Base-by-base conservation (phyloP, 1,284 basidiomycete genomes). In the Trametes hirsuta region DNA sequence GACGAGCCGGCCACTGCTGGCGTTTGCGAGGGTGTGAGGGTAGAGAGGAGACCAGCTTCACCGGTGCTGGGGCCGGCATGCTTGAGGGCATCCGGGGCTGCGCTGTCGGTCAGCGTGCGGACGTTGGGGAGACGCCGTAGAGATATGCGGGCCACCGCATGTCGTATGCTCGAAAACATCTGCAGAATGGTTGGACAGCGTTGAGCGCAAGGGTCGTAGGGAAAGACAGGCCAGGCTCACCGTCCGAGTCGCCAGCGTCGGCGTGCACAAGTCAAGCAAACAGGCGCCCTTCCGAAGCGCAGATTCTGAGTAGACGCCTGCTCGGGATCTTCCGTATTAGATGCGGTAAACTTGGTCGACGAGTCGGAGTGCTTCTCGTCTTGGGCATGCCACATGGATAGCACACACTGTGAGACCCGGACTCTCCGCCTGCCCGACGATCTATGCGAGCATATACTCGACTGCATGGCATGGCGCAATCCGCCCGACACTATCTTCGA, bases 111-210 rank as follows among this genome's bases (percentile, higher is more conserved):
- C 30, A 65, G 30, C 18, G 56, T 53, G 36, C 64, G 61, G 34
- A 59, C 25, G 47, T 46, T 44, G 42, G 47, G 40, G 22, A 34
- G 25, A n/a, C 53, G 64, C n/a, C 61, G 58, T 25, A 54, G 49
- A 11, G 63, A 50, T 10, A 36, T 34, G 15, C 64, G 46, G 18
- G 59, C 35, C 18, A 46, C 53, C 12, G 57, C 44, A 40, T 55
- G 58, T 10, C 59, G 53, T 34, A 62, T 18, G 22, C 47, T 62
- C 6, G 64, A 47, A 18, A 66, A 37, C 64, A 66, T 66, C n/a
- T 30, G 42, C 21, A 51, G 30, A 52, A 14, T 24, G 4, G 18
- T 5, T 4, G 14, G 50, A 1, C 22, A 12, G 6, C 15, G 14
- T 18, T 34, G 5, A 41, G 10, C 21, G 22, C 49, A 24, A 6